A percentile compares a stretch with the other conserved stretches of the same genome.
Conservation (phyloP, 768 basidiomycete species). For the Suillus bovinus region DNA sequence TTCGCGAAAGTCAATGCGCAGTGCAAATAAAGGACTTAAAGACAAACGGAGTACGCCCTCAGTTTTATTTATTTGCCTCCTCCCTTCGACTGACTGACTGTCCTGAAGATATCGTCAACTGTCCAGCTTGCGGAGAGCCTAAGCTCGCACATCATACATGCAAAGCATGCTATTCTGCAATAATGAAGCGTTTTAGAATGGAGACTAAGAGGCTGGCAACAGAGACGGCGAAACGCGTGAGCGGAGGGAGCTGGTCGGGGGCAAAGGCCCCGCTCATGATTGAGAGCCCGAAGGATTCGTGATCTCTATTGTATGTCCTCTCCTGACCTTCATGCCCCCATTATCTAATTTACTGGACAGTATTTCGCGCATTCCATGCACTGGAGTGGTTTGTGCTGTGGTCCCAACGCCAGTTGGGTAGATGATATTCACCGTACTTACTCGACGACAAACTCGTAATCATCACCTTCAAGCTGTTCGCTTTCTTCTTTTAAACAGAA, state of each 20-base stretch:
- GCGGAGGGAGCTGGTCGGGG: slow-evolving; percentile 9
- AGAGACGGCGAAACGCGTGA: slow-evolving; percentile 3
- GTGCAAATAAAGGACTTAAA: slow-evolving; percentile 91
- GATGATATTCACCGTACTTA: slow-evolving; percentile 3
- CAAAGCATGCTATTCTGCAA: slow-evolving; percentile 63
- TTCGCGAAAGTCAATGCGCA: slow-evolving; percentile 92
- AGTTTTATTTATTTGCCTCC: neutral
- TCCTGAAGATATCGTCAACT: slow-evolving; percentile 78
- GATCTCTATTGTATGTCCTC: neutral
- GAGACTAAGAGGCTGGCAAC: slow-evolving; percentile 15
- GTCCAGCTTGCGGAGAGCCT: slow-evolving; percentile 84
- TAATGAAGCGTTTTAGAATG: slow-evolving; percentile 25
- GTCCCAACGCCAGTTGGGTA: neutral
- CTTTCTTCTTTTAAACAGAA: neutral
- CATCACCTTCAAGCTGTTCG: neutral
- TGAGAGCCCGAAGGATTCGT: slow-evolving; percentile 3
- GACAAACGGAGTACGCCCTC: slow-evolving; percentile 80
- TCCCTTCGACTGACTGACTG: slow-evolving; percentile 10
- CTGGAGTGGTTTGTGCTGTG: neutral
- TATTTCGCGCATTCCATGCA: neutral
- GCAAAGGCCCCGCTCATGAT: slow-evolving; percentile 5
- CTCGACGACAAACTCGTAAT: slow-evolving; percentile 5
- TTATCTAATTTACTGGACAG: neutral
- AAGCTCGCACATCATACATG: slow-evolving; percentile 92
- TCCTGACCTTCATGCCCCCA: neutral